These are phyloP conservation scores for Pythium folliculosum DNA, from an alignment of 352 stramenopile species.

Conservation along the genomic window DNA sequence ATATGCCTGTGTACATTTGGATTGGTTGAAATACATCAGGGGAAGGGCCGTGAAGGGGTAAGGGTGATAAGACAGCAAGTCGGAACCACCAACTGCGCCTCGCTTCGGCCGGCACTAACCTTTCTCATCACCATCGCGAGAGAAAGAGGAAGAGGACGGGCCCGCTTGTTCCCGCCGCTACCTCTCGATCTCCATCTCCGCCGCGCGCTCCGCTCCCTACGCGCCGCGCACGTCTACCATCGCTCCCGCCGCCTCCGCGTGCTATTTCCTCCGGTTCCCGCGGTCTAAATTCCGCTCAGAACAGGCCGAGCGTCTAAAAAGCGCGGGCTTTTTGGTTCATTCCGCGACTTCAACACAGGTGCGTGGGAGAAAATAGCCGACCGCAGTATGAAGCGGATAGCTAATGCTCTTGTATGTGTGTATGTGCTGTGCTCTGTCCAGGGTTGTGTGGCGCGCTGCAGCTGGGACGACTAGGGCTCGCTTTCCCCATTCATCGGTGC, in stretches of 20 bases:
- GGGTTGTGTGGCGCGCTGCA: constrained; percentile 4
- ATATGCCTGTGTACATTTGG: no score
- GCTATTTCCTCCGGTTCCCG: not conserved
- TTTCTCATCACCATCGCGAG: constrained; percentile 19
- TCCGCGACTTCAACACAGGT: constrained; percentile 30
- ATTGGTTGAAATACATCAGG: constrained; percentile 35
- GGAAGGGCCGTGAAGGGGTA: constrained; percentile 16
- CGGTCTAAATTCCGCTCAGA: constrained; percentile 11
- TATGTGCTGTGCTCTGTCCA: not conserved
- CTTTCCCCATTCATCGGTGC: not conserved
- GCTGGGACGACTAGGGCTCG: constrained; percentile 17
- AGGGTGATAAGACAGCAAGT: constrained; percentile 32
- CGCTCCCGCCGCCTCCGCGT: not conserved
- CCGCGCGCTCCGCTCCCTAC: no score
- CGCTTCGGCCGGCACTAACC: not conserved
- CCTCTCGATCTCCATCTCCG: not conserved
- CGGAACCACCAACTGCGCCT: constrained; percentile 29
- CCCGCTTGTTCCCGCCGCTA: not conserved
- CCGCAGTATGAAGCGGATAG: no score
- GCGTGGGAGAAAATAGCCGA: constrained; percentile 11
- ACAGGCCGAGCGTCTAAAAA: constrained; percentile 4
- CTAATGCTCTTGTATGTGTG: not conserved
- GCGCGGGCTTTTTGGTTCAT: constrained; percentile 34
- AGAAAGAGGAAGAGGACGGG: not conserved
- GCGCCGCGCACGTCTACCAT: not conserved